These are phyloP conservation scores for Suillus decipiens DNA, from an alignment of 768 basidiomycete species.

Conservation along the genomic window DNA sequence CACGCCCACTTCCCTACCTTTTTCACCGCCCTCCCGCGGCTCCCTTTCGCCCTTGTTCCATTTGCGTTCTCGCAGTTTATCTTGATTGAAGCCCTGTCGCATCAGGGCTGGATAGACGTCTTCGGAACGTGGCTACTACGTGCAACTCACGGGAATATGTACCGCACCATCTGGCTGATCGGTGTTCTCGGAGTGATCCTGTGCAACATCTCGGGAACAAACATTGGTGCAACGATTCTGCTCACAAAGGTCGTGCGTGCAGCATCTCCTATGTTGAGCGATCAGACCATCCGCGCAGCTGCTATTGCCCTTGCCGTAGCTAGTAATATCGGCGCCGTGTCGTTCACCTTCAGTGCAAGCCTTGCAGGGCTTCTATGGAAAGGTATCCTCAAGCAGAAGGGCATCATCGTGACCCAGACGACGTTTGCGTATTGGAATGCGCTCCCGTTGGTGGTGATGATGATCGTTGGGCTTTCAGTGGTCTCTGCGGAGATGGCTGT, in stretches of 20 bases:
- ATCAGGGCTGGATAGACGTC: conserved; percentile 85
- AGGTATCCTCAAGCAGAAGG: conserved; percentile 71
- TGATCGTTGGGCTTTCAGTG: conserved; percentile 63
- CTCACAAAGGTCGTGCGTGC: conserved; percentile 76
- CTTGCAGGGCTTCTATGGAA: conserved; percentile 89
- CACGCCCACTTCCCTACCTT: conserved; percentile 67
- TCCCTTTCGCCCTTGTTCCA: conserved; percentile 82
- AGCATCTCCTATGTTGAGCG: conserved; percentile 37
- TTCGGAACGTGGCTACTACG: conserved; percentile 69
- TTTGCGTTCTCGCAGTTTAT: conserved; percentile 97
- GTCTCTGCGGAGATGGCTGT: conserved; percentile 79
- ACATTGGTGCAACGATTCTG: conserved; percentile 90
- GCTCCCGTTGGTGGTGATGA: conserved; percentile 65
- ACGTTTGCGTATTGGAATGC: conserved; percentile 77
- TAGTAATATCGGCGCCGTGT: conserved; percentile 89
- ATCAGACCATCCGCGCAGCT: conserved; percentile 49
- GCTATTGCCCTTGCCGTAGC: conserved; percentile 80
- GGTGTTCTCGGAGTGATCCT: conserved; percentile 72
- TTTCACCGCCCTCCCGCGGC: conserved; percentile 59
- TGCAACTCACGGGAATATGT: conserved; percentile 43
- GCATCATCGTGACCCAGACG: conserved; percentile 56
- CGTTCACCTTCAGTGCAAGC: conserved; percentile 85
- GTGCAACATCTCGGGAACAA: conserved; percentile 85
- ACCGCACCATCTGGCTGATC: conserved; percentile 63
- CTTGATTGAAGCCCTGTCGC: conserved; percentile 79